Evolutionary conservation across 2,329 filamentous ascomycete species (phyloP).

Genomic region (Cercospora sp.): DNA sequence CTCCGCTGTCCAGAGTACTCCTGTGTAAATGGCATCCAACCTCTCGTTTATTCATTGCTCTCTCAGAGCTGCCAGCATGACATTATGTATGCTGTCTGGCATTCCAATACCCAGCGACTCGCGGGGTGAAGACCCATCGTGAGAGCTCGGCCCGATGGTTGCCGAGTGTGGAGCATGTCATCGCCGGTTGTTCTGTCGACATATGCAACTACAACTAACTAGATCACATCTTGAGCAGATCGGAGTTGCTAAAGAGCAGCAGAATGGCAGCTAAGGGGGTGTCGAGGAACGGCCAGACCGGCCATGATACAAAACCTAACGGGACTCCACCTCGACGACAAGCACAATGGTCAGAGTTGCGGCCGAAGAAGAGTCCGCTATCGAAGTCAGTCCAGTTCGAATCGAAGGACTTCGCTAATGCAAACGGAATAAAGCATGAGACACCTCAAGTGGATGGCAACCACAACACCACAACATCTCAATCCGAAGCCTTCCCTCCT

Average conservation of each 20-base stretch:
- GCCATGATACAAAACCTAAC: background rate
- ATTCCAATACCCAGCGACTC: background rate
- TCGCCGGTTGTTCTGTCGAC: background rate
- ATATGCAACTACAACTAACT: background rate
- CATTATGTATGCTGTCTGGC: background rate
- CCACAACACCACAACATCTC: background rate
- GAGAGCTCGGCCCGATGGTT: background rate
- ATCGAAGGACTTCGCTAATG: background rate
- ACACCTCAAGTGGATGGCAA: background rate
- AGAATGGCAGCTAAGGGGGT: background rate
- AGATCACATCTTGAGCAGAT: background rate
- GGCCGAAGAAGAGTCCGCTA: background rate
- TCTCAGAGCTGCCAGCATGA: background rate
- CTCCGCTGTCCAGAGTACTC: background rate
- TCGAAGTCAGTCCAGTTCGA: background rate
- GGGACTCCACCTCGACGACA: constrained; percentile 1
- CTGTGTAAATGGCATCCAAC: too few species aligned
- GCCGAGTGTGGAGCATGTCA: background rate
- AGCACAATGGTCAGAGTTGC: constrained; percentile 12
- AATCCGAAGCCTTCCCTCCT: background rate
- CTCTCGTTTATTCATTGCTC: background rate
- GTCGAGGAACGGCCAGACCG: background rate
- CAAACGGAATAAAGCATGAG: background rate
- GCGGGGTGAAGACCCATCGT: background rate
- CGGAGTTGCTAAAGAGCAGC: background rate